Base-by-base conservation (phyloP, 2,329 filamentous ascomycete genomes). In the Colletotrichum musae region DNA sequence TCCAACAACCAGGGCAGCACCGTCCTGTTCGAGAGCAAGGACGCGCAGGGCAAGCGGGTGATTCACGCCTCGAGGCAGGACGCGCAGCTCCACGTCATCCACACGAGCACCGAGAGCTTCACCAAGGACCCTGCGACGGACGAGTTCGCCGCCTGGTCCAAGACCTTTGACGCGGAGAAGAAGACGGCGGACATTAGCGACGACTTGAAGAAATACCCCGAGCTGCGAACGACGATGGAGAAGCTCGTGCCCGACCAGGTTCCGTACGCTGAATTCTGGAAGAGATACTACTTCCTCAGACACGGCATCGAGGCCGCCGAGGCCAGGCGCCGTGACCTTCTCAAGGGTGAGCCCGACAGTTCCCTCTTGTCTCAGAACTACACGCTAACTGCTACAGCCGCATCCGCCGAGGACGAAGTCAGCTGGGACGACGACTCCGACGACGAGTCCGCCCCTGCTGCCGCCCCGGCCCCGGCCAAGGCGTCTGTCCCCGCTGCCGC, bases 41-140 rank as follows among this genome's bases (percentile, higher is more conserved):
- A 98, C 80, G 90, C 93, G 5, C 89, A 90, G 58, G 95, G 95
- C 28, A 98, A 96, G 85, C 88, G 96, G 64, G 94, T 98, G 16
- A 97, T 98, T 72, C 96, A 99, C 79, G 93, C 94, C 1, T 97
- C 94, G 59, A 89, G 96, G 70, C 95, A 98, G 77, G 96, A 99
- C 77, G 96, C 96, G 1, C 96, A 98, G 81, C 85, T 99, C 71
- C 95, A 99, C 78, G 94, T 97, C 41, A 95, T 99, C 69, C 96
- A 99, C 80, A 95, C 94, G 5, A 93, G 91, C 21, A 80, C 91
- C 47, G 92, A 96, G 71, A 93, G 91, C 74, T 97, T 98, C 80
- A 88, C 89, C 64, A 92, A 93, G 77, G 94, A 98, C 76, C 94
- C 95, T 0, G 86, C 88, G 7, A 91, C 91, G 57, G 86, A 88